These are phyloP conservation scores for Annulohypoxylon maeteangense DNA, from an alignment of 495 filamentous ascomycete genomes.

Conservation along the genomic window DNA sequence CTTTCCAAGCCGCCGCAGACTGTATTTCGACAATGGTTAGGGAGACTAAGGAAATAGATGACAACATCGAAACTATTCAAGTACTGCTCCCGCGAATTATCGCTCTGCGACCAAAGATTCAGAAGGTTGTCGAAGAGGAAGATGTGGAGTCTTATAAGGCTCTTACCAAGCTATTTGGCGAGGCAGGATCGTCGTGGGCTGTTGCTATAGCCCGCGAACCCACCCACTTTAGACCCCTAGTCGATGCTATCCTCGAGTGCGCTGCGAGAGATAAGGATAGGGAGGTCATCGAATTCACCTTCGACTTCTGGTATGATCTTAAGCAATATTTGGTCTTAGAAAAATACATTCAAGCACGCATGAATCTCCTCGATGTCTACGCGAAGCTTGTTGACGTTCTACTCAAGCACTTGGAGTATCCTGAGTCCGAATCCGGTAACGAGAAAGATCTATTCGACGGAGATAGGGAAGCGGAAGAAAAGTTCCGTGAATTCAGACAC, in stretches of 20 bases:
- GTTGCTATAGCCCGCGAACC: slow-evolving; percentile 88
- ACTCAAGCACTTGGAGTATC: slow-evolving; percentile 90
- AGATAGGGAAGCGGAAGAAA: slow-evolving; percentile 95
- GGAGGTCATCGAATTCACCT: slow-evolving; percentile 90
- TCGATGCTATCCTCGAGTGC: slow-evolving; percentile 91
- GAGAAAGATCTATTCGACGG: slow-evolving; percentile 92
- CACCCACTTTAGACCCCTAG: slow-evolving; percentile 80
- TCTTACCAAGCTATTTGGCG: slow-evolving; percentile 87
- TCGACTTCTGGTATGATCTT: slow-evolving; percentile 97
- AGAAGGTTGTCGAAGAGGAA: slow-evolving; percentile 76
- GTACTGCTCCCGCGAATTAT: slow-evolving; percentile 86
- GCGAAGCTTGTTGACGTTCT: slow-evolving; percentile 91
- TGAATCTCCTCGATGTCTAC: slow-evolving; percentile 80
- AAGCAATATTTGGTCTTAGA: slow-evolving; percentile 95
- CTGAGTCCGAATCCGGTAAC: slow-evolving; percentile 74
- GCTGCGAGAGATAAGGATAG: slow-evolving; percentile 85
- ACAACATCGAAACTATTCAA: slow-evolving; percentile 81
- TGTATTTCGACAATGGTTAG: slow-evolving; percentile 90
- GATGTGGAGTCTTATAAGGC: slow-evolving; percentile 91
- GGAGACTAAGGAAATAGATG: slow-evolving; percentile 94
- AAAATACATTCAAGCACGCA: slow-evolving; percentile 82
- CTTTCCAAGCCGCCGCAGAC: slow-evolving; percentile 91
- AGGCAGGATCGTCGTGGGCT: slow-evolving; percentile 94
- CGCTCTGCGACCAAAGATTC: slow-evolving; percentile 80
- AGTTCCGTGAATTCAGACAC: slow-evolving; percentile 95